A percentile compares a stretch with the other conserved stretches of the same genome.
These are phyloP conservation scores for Fusarium xyrophilum DNA, from an alignment of 2,329 filamentous ascomycete species.

Conservation along the genomic window DNA sequence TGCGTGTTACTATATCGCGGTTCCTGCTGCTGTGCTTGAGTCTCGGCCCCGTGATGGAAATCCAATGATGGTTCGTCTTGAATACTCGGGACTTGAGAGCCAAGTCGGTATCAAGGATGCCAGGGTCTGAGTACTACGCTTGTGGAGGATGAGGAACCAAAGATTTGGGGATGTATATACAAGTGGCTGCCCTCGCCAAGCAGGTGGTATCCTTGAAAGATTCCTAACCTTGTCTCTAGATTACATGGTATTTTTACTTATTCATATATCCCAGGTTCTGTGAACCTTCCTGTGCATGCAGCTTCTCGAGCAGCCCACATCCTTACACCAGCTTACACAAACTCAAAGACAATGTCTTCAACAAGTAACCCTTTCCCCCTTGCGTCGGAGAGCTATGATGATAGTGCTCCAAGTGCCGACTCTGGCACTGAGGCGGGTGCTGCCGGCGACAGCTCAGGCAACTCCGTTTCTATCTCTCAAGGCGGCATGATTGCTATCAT, in stretches of 20 bases:
- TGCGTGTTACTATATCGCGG: conserved; percentile 14
- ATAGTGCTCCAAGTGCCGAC: conserved; percentile 46
- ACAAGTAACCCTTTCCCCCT: conserved; percentile 52
- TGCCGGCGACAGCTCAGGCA: conserved; percentile 64
- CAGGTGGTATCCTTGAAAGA: neutral
- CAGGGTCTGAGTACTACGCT: conserved; percentile 7
- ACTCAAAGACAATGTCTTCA: conserved; percentile 48
- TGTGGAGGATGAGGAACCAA: conserved; percentile 26
- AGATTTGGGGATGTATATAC: conserved; percentile 37
- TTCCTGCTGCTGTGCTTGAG: conserved; percentile 22
- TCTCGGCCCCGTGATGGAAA: conserved; percentile 25
- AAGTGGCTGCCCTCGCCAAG: conserved; percentile 29
- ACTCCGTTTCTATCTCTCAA: conserved; percentile 67
- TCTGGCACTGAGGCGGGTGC: conserved; percentile 68
- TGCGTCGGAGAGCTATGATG: conserved; percentile 50
- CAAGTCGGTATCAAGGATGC: conserved; percentile 25
- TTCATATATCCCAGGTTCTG: conserved; percentile 29
- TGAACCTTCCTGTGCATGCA: conserved; percentile 18
- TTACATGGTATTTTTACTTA: conserved; percentile 15
- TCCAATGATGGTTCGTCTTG: conserved; percentile 34
- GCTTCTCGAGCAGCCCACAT: conserved; percentile 2
- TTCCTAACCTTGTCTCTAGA: neutral
- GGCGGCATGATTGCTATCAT: conserved; percentile 78
- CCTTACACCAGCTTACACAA: conserved; percentile 7
- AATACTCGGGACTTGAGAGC: conserved; percentile 19